Evolutionary conservation across 192 early-diverging fungal species (phyloP).

Genomic region (Fimicolochytrium jonesii): DNA sequence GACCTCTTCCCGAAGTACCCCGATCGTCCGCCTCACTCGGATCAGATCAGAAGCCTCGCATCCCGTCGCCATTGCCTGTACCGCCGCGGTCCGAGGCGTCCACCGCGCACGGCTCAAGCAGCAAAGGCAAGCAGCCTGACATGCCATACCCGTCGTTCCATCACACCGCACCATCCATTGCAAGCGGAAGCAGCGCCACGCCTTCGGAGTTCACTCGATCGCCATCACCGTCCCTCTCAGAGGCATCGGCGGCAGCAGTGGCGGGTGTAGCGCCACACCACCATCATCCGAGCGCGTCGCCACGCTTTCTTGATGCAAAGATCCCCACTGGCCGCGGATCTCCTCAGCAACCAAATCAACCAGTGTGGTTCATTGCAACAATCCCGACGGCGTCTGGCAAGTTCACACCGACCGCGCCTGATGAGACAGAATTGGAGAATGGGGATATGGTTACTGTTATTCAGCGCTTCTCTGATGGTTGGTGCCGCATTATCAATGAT

Average conservation of each 20-base stretch:
- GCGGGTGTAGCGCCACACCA: background rate
- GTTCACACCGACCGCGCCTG: background rate
- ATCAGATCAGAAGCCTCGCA: no score
- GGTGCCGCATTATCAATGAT: constrained; percentile 5
- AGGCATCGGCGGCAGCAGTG: background rate
- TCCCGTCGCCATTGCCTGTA: no score
- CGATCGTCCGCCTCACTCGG: no score
- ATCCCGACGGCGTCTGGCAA: background rate
- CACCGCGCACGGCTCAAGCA: no score
- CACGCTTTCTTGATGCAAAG: no score
- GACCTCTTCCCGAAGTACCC: no score
- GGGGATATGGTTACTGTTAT: constrained; percentile 11
- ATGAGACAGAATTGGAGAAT: constrained; percentile 6
- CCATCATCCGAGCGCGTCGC: background rate
- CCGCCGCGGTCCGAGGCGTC: no score
- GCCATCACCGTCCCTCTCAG: background rate
- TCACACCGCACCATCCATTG: background rate
- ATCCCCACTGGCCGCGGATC: no score
- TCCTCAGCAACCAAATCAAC: background rate
- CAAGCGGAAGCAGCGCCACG: background rate
- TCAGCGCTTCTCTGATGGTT: constrained; percentile 3
- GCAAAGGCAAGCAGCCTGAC: no score
- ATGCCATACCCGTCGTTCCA: no score
- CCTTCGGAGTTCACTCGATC: background rate
- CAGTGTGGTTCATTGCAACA: background rate